Conservation (phyloP, 2,329 filamentous ascomycete species). For the Magnaporthales sp. region DNA sequence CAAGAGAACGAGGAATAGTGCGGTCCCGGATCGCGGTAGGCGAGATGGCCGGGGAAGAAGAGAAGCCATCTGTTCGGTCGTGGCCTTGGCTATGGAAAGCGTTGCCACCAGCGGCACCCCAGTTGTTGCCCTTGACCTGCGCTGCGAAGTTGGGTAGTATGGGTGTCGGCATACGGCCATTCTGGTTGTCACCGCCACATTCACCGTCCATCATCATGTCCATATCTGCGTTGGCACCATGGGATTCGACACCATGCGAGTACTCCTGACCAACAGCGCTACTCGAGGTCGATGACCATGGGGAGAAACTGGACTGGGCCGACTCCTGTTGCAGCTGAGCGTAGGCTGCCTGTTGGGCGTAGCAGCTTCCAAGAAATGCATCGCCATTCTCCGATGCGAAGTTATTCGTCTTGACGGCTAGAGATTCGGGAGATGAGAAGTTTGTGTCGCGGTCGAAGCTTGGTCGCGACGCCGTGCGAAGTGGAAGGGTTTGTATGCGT, state of each 20-base stretch:
- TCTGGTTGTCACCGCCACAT: slow-evolving; percentile 20
- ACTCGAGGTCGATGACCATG: neutral
- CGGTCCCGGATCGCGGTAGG: slow-evolving; percentile 22
- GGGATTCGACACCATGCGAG: neutral
- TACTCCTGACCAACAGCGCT: neutral
- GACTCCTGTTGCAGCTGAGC: slow-evolving; percentile 7
- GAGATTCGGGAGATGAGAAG: slow-evolving; percentile 9
- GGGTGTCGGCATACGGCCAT: slow-evolving; percentile 47
- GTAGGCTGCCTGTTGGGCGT: neutral
- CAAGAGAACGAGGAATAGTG: slow-evolving; percentile 39
- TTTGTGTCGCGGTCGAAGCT: neutral
- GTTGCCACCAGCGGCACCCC: slow-evolving; percentile 28
- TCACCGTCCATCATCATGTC: slow-evolving; percentile 39
- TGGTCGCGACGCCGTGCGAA: slow-evolving; percentile 21
- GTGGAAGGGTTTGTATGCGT: slow-evolving; percentile 43
- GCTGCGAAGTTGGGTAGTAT: slow-evolving; percentile 50
- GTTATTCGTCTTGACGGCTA: slow-evolving; percentile 19
- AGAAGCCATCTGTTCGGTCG: neutral
- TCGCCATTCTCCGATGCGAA: slow-evolving; percentile 30
- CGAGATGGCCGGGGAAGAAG: neutral
- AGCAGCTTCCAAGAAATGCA: neutral
- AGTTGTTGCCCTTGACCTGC: slow-evolving; percentile 44
- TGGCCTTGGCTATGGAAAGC: slow-evolving; percentile 18
- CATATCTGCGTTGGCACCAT: slow-evolving; percentile 32
- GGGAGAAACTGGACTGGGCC: neutral